phyloP scores from a whole-genome alignment of 768 basidiomycete species.

The Melanogaster broomeanus region DNA sequence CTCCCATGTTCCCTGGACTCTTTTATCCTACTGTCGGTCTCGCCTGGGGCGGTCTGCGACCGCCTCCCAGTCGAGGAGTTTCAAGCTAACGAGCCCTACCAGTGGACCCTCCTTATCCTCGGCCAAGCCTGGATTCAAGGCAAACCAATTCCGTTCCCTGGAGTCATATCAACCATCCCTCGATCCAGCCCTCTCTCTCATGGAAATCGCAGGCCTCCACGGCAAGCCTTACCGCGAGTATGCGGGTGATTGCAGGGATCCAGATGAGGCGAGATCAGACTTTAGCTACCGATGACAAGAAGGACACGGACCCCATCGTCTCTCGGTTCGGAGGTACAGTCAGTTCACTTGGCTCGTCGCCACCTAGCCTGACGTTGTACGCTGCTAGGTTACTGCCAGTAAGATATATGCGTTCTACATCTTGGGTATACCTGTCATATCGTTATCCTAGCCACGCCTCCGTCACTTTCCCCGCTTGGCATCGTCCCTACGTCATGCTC shows the following conservation, averaged over 20 bases:
- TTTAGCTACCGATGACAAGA: conserved; percentile 20
- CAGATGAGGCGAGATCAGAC: conserved; percentile 11
- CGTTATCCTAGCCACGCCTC: conserved; percentile 16
- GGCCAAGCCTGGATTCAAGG: conserved; percentile 17
- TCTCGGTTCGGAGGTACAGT: conserved; percentile 27
- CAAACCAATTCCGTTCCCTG: conserved; percentile 10
- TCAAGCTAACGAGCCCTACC: conserved; percentile 15
- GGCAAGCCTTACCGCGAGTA: conserved; percentile 28
- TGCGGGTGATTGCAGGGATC: conserved; percentile 20
- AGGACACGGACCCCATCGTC: conserved; percentile 25
- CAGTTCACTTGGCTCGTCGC: background rate
- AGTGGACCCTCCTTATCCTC: conserved; percentile 30
- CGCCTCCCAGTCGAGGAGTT: conserved; percentile 26
- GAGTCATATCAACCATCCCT: conserved; percentile 15
- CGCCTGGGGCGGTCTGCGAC: conserved; percentile 13
- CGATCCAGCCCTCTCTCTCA: conserved; percentile 4
- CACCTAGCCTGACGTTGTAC: background rate
- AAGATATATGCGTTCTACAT: background rate
- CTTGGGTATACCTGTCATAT: background rate
- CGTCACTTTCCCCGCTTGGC: conserved; percentile 26
- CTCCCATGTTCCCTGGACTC: background rate
- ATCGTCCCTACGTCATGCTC: conserved; percentile 29
- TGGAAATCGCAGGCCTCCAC: conserved; percentile 26
- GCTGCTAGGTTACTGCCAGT: conserved; percentile 27
- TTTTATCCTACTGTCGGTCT: conserved; percentile 24